A percentile compares a stretch with the other conserved stretches of the same genome.
Conservation (phyloP, 2,329 filamentous ascomycete genomes). For the Cercospora sesami region DNA sequence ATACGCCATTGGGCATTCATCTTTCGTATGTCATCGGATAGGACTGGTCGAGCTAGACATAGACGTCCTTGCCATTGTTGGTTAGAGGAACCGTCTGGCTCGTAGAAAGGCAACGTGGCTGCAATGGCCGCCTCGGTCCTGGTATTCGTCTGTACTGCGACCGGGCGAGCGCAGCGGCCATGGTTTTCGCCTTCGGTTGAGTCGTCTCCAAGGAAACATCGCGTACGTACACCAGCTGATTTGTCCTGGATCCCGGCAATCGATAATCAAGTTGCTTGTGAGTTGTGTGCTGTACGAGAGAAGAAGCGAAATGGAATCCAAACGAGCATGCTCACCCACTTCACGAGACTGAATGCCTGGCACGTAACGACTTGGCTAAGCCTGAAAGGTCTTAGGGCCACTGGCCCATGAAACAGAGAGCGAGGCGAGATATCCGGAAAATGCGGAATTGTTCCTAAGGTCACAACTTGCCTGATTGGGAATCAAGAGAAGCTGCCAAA, state of each 20-base stretch:
- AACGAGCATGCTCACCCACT: neutral
- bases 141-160: neutral
- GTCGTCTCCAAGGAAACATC: neutral
- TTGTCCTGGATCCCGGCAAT: neutral
- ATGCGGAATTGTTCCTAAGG: neutral
- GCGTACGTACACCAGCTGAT: neutral
- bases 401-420: neutral
- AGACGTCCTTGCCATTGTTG: neutral
- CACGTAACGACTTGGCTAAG: neutral
- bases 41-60: neutral
- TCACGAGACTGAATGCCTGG: neutral
- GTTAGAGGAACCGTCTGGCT: neutral
- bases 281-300: neutral
- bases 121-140: neutral
- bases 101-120: neutral
- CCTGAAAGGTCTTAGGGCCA: neutral
- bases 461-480: neutral
- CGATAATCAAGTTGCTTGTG: neutral
- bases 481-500: neutral
- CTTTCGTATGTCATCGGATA: neutral
- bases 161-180: neutral
- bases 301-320: neutral
- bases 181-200: neutral
- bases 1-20: neutral
- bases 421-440: neutral